Percentiles rank a stretch among this genome's conserved stretches.
These are phyloP conservation scores for Rubroshorea leprosula DNA, from an alignment of 345 rosid genomes.

Conservation along the genomic window DNA sequence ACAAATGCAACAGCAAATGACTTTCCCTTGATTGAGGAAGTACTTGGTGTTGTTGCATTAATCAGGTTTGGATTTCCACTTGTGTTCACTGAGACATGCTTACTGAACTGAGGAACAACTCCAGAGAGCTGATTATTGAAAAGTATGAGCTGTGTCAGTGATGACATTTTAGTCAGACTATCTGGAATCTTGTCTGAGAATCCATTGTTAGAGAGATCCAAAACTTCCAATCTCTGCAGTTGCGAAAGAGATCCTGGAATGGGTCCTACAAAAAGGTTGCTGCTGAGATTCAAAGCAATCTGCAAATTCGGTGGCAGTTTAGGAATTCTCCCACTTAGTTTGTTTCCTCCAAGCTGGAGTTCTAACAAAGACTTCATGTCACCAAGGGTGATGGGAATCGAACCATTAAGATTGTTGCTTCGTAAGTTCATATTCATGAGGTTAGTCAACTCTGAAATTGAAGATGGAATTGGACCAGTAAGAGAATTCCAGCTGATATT, in stretches of 20 bases:
- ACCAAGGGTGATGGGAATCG: conserved; percentile 39
- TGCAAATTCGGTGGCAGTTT: conserved; percentile 50
- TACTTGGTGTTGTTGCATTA: neutral
- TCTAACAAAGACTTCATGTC: conserved; percentile 40
- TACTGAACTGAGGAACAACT: conserved; percentile 26
- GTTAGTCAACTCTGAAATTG: conserved; percentile 32
- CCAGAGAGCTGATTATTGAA: conserved; percentile 59
- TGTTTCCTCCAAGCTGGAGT: conserved; percentile 69
- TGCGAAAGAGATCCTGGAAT: conserved; percentile 36
- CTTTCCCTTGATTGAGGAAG: conserved; percentile 16
- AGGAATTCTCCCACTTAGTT: conserved; percentile 48
- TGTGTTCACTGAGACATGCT: conserved; percentile 15
- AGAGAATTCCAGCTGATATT: conserved; percentile 55
- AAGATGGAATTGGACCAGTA: conserved; percentile 52
- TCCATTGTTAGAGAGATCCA: conserved; percentile 66
- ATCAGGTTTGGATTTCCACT: conserved; percentile 40
- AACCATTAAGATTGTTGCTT: conserved; percentile 48
- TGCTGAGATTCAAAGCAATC: conserved; percentile 71
- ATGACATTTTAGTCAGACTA: conserved; percentile 9
- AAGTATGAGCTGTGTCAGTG: conserved; percentile 52
- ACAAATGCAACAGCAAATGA: conserved; percentile 25
- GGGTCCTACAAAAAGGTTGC: conserved; percentile 46
- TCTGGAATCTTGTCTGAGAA: conserved; percentile 50
- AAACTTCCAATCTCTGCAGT: conserved; percentile 46
- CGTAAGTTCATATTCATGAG: conserved; percentile 46